Conservation (phyloP, 2,329 filamentous ascomycete species). For the Bipolaris cookei region DNA sequence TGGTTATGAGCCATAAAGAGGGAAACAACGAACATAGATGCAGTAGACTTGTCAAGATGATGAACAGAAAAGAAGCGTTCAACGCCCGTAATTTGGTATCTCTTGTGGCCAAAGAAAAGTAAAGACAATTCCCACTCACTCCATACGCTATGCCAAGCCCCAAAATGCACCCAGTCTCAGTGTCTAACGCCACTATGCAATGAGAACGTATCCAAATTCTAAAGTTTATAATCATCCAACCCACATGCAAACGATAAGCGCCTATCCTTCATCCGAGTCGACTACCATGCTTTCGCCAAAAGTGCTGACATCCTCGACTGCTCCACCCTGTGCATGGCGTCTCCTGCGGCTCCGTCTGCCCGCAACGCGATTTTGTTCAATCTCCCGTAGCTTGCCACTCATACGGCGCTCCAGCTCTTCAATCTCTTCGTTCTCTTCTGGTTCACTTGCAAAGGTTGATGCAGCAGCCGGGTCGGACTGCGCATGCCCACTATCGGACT, state of each 20-base stretch:
- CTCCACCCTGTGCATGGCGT: slow-evolving; percentile 55
- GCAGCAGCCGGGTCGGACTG: slow-evolving; percentile 1
- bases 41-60: background rate
- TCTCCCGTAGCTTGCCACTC: slow-evolving; percentile 57
- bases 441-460: slow-evolving; percentile 7
- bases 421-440: slow-evolving; percentile 43
- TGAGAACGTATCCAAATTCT: background rate
- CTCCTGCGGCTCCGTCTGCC: slow-evolving; percentile 57
- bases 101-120: background rate
- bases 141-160: slow-evolving; percentile 11
- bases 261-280: slow-evolving; percentile 57
- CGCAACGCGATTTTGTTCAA: slow-evolving; percentile 59
- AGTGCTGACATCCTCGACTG: slow-evolving; percentile 49
- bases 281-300: slow-evolving; percentile 61
- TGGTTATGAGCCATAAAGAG: background rate
- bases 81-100: background rate
- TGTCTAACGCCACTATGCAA: slow-evolving; percentile 1
- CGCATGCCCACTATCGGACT: slow-evolving; percentile 26
- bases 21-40: background rate
- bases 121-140: background rate
- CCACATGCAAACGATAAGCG: background rate
- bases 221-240: background rate
- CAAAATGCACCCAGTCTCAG: background rate
- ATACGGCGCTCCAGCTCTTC: slow-evolving; percentile 63
- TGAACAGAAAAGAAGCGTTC: background rate